Conservation (phyloP, 257 asterid genomes). For the Solanum virginianum region DNA sequence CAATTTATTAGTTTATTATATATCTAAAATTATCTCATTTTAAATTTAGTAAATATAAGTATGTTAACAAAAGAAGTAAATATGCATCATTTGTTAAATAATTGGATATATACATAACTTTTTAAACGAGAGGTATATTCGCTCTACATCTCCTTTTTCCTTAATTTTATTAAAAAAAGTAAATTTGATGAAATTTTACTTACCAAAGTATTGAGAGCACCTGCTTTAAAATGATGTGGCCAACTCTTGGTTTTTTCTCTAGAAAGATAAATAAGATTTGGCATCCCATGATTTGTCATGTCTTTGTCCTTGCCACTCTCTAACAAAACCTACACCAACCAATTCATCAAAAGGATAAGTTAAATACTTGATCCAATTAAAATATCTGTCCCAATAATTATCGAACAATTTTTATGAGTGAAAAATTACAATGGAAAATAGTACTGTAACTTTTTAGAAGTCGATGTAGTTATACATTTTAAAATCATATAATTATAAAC, state of each 20-base stretch:
- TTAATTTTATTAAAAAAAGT: not conserved
- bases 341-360: not conserved
- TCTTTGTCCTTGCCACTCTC: conserved; percentile 29
- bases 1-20: too few relatives aligned
- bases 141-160: not conserved
- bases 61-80: not conserved
- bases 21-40: too few relatives aligned
- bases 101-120: too few relatives aligned
- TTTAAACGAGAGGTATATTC: too few relatives aligned
- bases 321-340: conserved; percentile 25
- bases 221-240: conserved; percentile 67
- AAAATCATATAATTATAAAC: too few relatives aligned
- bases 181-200: not conserved
- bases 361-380: too few relatives aligned
- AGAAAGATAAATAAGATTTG: conserved; percentile 53
- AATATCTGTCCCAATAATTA: too few relatives aligned
- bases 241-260: conserved; percentile 40
- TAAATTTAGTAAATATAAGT: too few relatives aligned
- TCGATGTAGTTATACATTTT: too few relatives aligned
- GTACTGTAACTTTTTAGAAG: too few relatives aligned
- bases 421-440: too few relatives aligned
- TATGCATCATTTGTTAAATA: not conserved
- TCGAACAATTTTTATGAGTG: too few relatives aligned
- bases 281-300: conserved; percentile 25
- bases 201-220: conserved; percentile 75